phyloP scores from a whole-genome alignment of 257 asterid genomes.

The Penstemon newberryi region DNA sequence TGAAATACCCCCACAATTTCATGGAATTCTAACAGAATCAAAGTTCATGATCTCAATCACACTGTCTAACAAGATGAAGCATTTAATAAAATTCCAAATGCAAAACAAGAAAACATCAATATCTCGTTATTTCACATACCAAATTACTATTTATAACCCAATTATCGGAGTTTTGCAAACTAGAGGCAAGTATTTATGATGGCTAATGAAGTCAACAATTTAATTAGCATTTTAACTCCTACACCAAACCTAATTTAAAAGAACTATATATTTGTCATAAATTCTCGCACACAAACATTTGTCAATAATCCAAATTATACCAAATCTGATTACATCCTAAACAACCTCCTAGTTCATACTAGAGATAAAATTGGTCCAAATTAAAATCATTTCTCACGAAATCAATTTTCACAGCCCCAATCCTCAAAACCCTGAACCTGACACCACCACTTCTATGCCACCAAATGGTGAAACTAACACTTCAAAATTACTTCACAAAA shows the following conservation, averaged over 20 bases:
- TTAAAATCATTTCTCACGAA: conserved; percentile 11
- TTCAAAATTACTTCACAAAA: too few relatives aligned
- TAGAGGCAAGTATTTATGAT: too few relatives aligned
- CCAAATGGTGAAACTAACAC: neutral
- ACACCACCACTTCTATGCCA: neutral
- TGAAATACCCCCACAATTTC: too few relatives aligned
- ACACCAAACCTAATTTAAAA: neutral
- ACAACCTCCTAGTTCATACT: too few relatives aligned
- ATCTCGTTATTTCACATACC: too few relatives aligned
- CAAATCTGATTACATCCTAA: too few relatives aligned
- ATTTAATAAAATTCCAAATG: neutral
- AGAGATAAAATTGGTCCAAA: neutral
- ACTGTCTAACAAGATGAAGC: neutral
- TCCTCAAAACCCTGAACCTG: too few relatives aligned
- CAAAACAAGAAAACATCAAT: neutral
- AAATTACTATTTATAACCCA: too few relatives aligned
- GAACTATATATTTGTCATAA: neutral
- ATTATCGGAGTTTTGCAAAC: too few relatives aligned
- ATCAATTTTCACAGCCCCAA: neutral
- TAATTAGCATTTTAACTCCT: too few relatives aligned
- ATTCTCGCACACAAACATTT: neutral
- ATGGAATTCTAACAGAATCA: too few relatives aligned
- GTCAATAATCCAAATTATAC: neutral
- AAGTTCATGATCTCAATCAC: neutral
- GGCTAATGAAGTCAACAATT: too few relatives aligned